A percentile compares a stretch with the other conserved stretches of the same genome.
These are phyloP conservation scores for Butyriboletus appendiculatus DNA, from an alignment of 1,284 basidiomycete species.

Conservation along the genomic window DNA sequence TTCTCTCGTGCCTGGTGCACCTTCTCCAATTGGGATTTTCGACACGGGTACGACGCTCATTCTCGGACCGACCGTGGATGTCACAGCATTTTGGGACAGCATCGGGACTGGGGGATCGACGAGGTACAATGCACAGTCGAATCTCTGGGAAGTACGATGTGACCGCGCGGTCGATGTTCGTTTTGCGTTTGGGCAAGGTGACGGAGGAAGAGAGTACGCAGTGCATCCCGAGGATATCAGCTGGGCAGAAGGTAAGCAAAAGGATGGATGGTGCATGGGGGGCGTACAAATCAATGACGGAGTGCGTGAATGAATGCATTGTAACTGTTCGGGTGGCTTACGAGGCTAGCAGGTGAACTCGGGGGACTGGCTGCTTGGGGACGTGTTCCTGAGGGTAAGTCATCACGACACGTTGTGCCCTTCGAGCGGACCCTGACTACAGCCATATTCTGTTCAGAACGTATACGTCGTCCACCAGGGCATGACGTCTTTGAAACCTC, in stretches of 20 bases:
- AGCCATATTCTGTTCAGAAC: slow-evolving; percentile 39
- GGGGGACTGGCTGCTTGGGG: slow-evolving; percentile 65
- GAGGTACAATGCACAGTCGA: slow-evolving; percentile 39
- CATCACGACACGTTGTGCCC: background rate
- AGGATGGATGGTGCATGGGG: slow-evolving; percentile 55
- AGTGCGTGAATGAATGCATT: slow-evolving; percentile 33
- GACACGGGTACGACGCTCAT: slow-evolving; percentile 62
- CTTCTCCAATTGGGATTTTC: slow-evolving; percentile 51
- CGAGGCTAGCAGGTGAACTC: slow-evolving; percentile 45
- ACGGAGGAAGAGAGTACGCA: slow-evolving; percentile 40
- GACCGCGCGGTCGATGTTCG: slow-evolving; percentile 47
- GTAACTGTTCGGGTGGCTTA: slow-evolving; percentile 5
- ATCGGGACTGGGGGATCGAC: slow-evolving; percentile 42
- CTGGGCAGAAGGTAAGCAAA: slow-evolving; percentile 44
- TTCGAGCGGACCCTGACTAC: background rate
- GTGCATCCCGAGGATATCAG: slow-evolving; percentile 55
- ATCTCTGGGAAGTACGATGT: slow-evolving; percentile 54
- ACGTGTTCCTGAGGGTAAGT: slow-evolving; percentile 55
- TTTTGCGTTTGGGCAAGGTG: slow-evolving; percentile 47
- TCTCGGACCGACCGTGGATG: slow-evolving; percentile 52
- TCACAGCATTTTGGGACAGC: slow-evolving; percentile 50
- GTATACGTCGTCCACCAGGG: slow-evolving; percentile 53
- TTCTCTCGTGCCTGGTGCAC: slow-evolving; percentile 47
- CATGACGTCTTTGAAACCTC: slow-evolving; percentile 42
- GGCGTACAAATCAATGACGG: slow-evolving; percentile 58